Base-by-base conservation (phyloP, 1,284 basidiomycete genomes). In the Xerocomus nothofagi region DNA sequence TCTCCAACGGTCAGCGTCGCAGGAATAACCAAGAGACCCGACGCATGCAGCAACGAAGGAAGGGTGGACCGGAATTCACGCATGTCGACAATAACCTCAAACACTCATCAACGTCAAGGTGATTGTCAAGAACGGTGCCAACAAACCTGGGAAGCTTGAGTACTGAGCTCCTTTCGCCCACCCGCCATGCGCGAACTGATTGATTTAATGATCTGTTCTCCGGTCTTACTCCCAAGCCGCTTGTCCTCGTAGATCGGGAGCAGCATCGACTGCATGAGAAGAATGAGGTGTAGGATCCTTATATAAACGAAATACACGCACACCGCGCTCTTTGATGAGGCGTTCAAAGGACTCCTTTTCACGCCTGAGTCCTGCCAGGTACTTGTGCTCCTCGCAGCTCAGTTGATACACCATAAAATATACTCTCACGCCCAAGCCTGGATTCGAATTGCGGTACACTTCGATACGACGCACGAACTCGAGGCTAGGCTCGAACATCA, bases 341-440 rank as follows among this genome's bases (percentile, higher is more conserved):
- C 86, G 78, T 70, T 98, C 92, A 65, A 99, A 99, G 0, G 94
- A 85, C 51, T 98, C 91, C 66, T 98, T 98, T 71, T 99, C 96
- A 54, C 87, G 81, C 40, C 93, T 76, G 43, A 98, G 81, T 1
- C 86, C 88, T 30, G 90, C 88, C 21, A 99, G 78, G 68, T 97
- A 99, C 61, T 92, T 88, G 67, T 97, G 93, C 63, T 99, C 96
- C 66, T 99, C 97, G 55, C 91, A 91, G 39, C 92, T 96, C 59
- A 92, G 84, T 43, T 85, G 81, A 69, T 98, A 98, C 17, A 93
- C 77, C 84, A 98, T 86, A 67, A 98, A 95, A 68, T 99, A 99
- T 4, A 98, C 89, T n/a, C 94, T 79, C 1, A 98, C 82, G 0
- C 80, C 85, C 4, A 94, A 71, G 0, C 88, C 89, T 1, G 88